Evolutionary conservation across 75 land plant species (phyloP), one percentile per base, ranked within the genome.

Genomic region (Selaginella moellendorffii): DNA sequence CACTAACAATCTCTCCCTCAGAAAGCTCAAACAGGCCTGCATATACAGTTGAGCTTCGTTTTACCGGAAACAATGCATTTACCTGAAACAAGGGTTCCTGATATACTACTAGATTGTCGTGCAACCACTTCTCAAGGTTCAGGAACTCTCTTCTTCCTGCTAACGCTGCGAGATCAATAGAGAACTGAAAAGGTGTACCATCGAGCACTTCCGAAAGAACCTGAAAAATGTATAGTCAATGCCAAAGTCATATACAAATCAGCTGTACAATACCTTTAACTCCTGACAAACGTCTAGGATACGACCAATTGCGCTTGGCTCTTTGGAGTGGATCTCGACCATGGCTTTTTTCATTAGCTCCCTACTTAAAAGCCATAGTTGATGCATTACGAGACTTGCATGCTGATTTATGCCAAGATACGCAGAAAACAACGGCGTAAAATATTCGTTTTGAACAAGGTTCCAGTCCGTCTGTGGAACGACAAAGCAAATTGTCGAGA

Each of bases 91-190:
- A 85, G 19, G 67, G 24, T 58, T 80, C 90, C 62, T 76, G 82
- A 64, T 92, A 74, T 21, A 69, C 67, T 20, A 9, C 69, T 2
- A 92, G 28, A 65, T 88, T 83, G 29, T 80, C 78, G 65, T 46
- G 72, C 53, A 92, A 65, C 97, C 97, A 92, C 29, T 78, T 81
- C 67, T 92, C 97, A 51, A 92, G 78, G 62, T 81, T 77, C 58
- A 92, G 24, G 30, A 26, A 63, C 12, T 80, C 95, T 63, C 71
- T 83, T 30, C 64, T 65, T 1, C 83, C 83, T 52, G 97, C 95
- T 77, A 78, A 17, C 12, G 76, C 76, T 25, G 90, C 97, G 62
- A 92, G 63, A 61, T 76, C 81, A 58, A 92, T 80, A 21, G 77
- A 66, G 36, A 79, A 83, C 25, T 65, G 27, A 54, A 69, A 69